Conservation (phyloP, 2,329 filamentous ascomycete genomes). For the Nemania sp. region DNA sequence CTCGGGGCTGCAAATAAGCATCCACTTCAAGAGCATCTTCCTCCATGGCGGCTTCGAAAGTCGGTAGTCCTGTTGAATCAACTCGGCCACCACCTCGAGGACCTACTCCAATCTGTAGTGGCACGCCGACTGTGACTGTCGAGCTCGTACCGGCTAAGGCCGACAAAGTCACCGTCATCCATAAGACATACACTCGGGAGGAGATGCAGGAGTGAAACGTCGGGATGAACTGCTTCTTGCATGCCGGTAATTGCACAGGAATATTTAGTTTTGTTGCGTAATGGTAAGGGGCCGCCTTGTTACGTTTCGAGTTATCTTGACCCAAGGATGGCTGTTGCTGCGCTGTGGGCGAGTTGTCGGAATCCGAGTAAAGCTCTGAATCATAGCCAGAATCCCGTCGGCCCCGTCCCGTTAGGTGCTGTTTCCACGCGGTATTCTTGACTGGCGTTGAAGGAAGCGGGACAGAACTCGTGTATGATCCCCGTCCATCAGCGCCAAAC, state of each 20-base stretch:
- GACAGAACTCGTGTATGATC: slow-evolving; percentile 51
- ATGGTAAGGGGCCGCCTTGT: slow-evolving; percentile 35
- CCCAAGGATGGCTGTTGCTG: neutral
- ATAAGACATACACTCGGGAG: slow-evolving; percentile 58
- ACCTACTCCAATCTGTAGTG: slow-evolving; percentile 55
- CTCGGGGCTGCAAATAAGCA: slow-evolving; percentile 47
- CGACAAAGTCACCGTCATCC: slow-evolving; percentile 46
- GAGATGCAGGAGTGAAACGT: slow-evolving; percentile 62
- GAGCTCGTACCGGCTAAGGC: slow-evolving; percentile 42
- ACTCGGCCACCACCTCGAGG: slow-evolving; percentile 35
- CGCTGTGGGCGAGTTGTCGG: slow-evolving; percentile 30
- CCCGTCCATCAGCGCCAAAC: slow-evolving; percentile 46
- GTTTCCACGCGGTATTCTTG: slow-evolving; percentile 47
- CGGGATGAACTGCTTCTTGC: slow-evolving; percentile 56
- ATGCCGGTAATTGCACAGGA: slow-evolving; percentile 52
- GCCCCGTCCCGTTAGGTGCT: slow-evolving; percentile 38
- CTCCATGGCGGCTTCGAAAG: slow-evolving; percentile 52
- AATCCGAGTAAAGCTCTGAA: slow-evolving; percentile 38
- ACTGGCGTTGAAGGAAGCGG: slow-evolving; percentile 44
- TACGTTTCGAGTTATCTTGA: slow-evolving; percentile 14
- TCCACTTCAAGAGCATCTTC: slow-evolving; percentile 45
- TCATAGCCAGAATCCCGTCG: slow-evolving; percentile 59
- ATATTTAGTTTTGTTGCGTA: slow-evolving; percentile 50
- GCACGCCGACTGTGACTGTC: slow-evolving; percentile 50
- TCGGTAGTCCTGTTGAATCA: slow-evolving; percentile 41